A percentile compares a stretch with the other conserved stretches of the same genome.
Evolutionary conservation across 768 basidiomycete species (phyloP).

Genomic region (Daedalea quercina): DNA sequence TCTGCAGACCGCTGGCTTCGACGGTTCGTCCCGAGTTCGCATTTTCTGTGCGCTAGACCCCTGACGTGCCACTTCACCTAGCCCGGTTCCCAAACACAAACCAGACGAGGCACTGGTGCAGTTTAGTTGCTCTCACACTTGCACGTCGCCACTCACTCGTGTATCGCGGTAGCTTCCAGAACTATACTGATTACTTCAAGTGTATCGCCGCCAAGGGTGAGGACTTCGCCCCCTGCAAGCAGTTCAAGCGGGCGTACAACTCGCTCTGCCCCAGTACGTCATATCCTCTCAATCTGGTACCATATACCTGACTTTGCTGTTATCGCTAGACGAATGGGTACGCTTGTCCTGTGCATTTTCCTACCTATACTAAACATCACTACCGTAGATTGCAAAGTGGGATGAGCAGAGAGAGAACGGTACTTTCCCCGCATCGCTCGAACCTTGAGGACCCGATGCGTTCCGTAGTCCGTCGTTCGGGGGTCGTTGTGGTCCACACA

Average conservation of each 20-base stretch:
- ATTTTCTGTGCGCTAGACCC: background rate
- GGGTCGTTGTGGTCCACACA: background rate
- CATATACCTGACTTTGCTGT: conserved; percentile 1
- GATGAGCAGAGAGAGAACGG: conserved; percentile 94
- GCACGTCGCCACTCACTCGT: background rate
- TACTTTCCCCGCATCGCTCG: conserved; percentile 88
- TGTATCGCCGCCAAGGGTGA: conserved; percentile 96
- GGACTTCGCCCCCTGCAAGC: conserved; percentile 97
- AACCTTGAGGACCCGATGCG: conserved; percentile 40
- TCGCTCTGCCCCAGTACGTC: conserved; percentile 95
- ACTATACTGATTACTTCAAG: conserved; percentile 98
- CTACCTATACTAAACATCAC: background rate
- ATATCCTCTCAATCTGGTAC: background rate
- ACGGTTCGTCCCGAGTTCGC: conserved; percentile 48
- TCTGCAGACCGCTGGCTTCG: conserved; percentile 94
- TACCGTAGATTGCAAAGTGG: conserved; percentile 69
- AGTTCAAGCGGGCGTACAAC: conserved; percentile 94
- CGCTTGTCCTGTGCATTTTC: conserved; percentile 9
- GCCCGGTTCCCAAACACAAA: conserved; percentile 88
- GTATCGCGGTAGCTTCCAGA: conserved; percentile 64
- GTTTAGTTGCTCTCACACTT: conserved; percentile 7
- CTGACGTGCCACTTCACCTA: conserved; percentile 24
- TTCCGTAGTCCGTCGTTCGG: background rate
- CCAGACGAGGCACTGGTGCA: conserved; percentile 95
- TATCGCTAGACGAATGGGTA: conserved; percentile 83